These are phyloP conservation scores for Neodidymelliopsis sp. DNA, from an alignment of 2,329 filamentous ascomycete species.

Conservation along the genomic window DNA sequence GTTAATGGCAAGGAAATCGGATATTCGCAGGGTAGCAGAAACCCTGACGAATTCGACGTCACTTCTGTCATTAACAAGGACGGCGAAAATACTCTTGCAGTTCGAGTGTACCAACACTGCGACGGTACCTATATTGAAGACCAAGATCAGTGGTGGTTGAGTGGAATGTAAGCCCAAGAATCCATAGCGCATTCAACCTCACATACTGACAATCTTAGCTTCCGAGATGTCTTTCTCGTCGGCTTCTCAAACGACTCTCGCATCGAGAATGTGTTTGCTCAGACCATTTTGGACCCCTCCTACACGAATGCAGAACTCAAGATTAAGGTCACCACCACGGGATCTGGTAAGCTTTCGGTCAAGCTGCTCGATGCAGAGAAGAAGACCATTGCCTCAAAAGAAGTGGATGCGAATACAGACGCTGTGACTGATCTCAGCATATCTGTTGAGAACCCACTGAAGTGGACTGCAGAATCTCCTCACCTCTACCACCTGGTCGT, in stretches of 20 bases:
- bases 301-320: conserved; percentile 62
- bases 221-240: conserved; percentile 70
- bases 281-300: conserved; percentile 60
- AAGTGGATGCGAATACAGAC: conserved; percentile 23
- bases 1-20: conserved; percentile 70
- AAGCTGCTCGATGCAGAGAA: conserved; percentile 56
- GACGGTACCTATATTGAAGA: conserved; percentile 75
- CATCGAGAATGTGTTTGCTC: conserved; percentile 67
- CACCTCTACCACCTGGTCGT: conserved; percentile 65
- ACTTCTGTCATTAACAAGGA: conserved; percentile 58
- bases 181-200: neutral
- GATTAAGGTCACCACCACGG: conserved; percentile 54
- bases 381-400: conserved; percentile 21
- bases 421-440: conserved; percentile 45
- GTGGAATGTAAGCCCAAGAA: conserved; percentile 52
- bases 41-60: conserved; percentile 74
- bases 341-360: conserved; percentile 54
- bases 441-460: conserved; percentile 61
- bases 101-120: conserved; percentile 75
- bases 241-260: conserved; percentile 60
- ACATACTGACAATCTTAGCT: conserved; percentile 58
- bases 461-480: conserved; percentile 74
- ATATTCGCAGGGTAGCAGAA: conserved; percentile 73
- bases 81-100: conserved; percentile 63
- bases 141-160: conserved; percentile 73